A percentile compares a stretch with the other conserved stretches of the same genome.
These are phyloP conservation scores for Ceratocystis albifundus DNA, from an alignment of 2,329 filamentous ascomycete genomes.

Conservation along the genomic window DNA sequence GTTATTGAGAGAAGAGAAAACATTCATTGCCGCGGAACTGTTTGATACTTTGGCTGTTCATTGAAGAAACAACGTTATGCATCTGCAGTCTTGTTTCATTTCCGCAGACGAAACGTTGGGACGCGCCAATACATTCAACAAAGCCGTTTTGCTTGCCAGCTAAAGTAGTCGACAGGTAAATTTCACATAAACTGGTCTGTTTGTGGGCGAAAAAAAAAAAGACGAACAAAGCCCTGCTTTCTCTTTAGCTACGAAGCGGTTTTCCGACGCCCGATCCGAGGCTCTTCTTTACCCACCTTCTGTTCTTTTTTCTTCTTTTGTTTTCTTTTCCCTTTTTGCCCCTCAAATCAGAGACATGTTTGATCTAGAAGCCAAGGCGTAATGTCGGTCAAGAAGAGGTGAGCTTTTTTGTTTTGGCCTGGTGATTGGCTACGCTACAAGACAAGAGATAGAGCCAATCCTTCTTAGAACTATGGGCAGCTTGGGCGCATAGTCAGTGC, in stretches of 20 bases:
- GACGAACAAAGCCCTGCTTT: too few species aligned
- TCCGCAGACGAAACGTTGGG: not conserved
- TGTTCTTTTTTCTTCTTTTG: not conserved
- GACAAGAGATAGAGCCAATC: not conserved
- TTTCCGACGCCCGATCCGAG: not conserved
- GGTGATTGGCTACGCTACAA: conserved; percentile 2
- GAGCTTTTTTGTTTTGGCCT: not conserved
- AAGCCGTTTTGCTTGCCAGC: not conserved
- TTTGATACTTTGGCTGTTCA: not conserved
- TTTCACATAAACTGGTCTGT: too few species aligned
- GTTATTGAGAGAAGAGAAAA: not conserved
- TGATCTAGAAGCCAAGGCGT: conserved; percentile 3
- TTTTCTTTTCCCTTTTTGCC: not conserved
- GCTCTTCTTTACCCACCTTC: not conserved
- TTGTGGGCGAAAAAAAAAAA: too few species aligned
- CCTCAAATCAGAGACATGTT: not conserved
- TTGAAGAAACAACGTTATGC: not conserved
- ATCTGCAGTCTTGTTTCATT: conserved; percentile 10
- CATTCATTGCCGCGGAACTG: not conserved
- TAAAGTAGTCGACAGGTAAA: too few species aligned
- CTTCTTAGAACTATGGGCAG: conserved; percentile 11
- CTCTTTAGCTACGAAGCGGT: not conserved
- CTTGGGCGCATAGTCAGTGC: not conserved
- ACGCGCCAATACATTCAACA: conserved; percentile 8
- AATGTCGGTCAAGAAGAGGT: conserved; percentile 11